Percentiles rank a stretch among this genome's conserved stretches.
These are phyloP conservation scores for Basidiobolus meristosporus DNA, from an alignment of 371 early-diverging fungal species.

Conservation along the genomic window DNA sequence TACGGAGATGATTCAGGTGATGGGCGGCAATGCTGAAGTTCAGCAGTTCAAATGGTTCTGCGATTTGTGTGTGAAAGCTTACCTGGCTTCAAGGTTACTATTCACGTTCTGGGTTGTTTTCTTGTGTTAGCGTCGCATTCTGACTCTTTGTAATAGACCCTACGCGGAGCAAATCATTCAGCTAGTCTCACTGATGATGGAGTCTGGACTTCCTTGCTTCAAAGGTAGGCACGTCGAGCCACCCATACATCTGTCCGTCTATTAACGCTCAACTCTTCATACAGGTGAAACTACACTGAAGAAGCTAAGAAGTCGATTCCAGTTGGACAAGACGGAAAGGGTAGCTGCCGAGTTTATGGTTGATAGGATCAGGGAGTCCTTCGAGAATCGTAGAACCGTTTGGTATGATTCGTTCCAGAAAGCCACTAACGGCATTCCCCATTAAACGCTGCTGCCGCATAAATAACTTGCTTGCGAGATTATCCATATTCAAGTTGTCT, in stretches of 20 bases:
- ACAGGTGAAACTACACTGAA: constrained; percentile 52
- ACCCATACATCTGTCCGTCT: neutral
- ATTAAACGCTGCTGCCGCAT: neutral
- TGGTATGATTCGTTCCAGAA: constrained; percentile 77
- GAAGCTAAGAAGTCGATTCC: constrained; percentile 80
- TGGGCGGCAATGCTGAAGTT: constrained; percentile 76
- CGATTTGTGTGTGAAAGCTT: constrained; percentile 86
- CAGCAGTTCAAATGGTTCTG: constrained; percentile 75
- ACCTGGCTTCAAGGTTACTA: constrained; percentile 53
- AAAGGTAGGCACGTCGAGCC: constrained; percentile 31
- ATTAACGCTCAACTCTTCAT: constrained; percentile 3
- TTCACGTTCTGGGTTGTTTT: neutral
- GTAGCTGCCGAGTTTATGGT: constrained; percentile 91
- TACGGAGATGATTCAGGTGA: constrained; percentile 90
- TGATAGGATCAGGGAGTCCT: constrained; percentile 71
- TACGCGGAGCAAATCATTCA: constrained; percentile 86
- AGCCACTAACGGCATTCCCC: constrained; percentile 56
- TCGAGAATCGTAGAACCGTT: constrained; percentile 76
- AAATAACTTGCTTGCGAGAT: neutral
- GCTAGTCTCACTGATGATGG: constrained; percentile 80
- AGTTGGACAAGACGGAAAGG: constrained; percentile 73
- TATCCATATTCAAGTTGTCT: neutral
- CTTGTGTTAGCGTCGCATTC: neutral
- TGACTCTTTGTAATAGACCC: constrained; percentile 27
- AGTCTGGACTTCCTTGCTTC: constrained; percentile 96